Evolutionary conservation across 139 green algal species (phyloP), one percentile per base, ranked within the genome.

Genomic region (Choricystis sp.): DNA sequence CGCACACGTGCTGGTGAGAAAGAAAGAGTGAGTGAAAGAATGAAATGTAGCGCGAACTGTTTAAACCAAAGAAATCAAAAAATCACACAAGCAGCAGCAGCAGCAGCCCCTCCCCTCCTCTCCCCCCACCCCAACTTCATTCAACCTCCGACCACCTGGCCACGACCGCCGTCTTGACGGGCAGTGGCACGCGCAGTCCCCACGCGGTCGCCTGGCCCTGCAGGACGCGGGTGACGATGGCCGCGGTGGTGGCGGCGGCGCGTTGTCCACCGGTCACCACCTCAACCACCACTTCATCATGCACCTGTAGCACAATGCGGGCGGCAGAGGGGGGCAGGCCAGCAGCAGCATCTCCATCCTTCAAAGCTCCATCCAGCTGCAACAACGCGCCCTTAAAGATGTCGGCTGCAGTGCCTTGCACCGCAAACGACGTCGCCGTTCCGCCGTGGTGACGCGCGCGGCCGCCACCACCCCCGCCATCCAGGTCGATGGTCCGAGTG

Each of bases 221-320:
- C 81, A 95, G 86, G 58, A 67, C 67, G 0, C n/a, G 2, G 19
- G 64, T 66, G 23, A 94, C 70, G 19, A 81, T 29, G 0, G 26
- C 4, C 0, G 71, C 77, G 30, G 76, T 74, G 14, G 64, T 30
- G 20, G 70, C 23, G 29, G 22, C 3, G 27, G 59, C 16, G 31
- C 49, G 3, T 63, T 40, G n/a, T n/a, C n/a, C n/a, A n/a, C n/a
- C n/a, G n/a, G n/a, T n/a, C n/a, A n/a, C n/a, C 58, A 91, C 80
- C 71, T 94, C 85, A 57, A 92, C 81, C 62, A 95, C 49, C 55
- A 95, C 74, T 75, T 95, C 88, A 60, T 95, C 88, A 59, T 95
- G 88, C 26, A 95, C 78, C 76, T 94, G 79, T 27, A 73, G 31
- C 14, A 66, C 20, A 28, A 63, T 25, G n/a, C 19, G 40, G 3